These are phyloP conservation scores for Penicillium sp. DNA, from an alignment of 2,329 filamentous ascomycete species.

Conservation along the genomic window DNA sequence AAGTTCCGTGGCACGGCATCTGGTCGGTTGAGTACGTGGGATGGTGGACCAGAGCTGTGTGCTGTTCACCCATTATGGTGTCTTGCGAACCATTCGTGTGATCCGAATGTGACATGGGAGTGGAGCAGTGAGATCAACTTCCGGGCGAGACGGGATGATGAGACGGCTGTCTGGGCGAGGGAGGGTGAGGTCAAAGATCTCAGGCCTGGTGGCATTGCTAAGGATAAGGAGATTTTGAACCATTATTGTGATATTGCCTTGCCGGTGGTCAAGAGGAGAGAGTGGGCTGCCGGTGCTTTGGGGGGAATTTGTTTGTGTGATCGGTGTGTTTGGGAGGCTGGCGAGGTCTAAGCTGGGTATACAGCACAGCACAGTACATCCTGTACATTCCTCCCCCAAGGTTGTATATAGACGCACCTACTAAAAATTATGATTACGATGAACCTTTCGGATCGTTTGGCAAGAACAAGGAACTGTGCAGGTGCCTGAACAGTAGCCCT, in stretches of 20 bases:
- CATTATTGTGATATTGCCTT: slow-evolving; percentile 91
- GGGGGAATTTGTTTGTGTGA: slow-evolving; percentile 87
- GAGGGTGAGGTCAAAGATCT: slow-evolving; percentile 46
- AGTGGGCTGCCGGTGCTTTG: slow-evolving; percentile 85
- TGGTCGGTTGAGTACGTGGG: slow-evolving; percentile 72
- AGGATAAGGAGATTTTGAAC: slow-evolving; percentile 83
- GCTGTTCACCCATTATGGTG: slow-evolving; percentile 97
- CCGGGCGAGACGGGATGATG: slow-evolving; percentile 32
- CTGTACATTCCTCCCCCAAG: no score
- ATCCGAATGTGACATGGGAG: slow-evolving; percentile 93
- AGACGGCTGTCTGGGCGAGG: slow-evolving; percentile 40
- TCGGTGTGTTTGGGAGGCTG: slow-evolving; percentile 74
- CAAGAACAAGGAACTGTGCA: background rate
- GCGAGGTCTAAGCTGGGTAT: slow-evolving; percentile 10
- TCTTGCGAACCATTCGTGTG: slow-evolving; percentile 92
- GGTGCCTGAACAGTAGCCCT: background rate
- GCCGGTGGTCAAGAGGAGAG: slow-evolving; percentile 75
- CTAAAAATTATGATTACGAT: no score
- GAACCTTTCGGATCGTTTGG: background rate
- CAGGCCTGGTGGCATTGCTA: slow-evolving; percentile 60
- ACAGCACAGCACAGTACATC: no score
- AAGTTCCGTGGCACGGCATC: slow-evolving; percentile 94
- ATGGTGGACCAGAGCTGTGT: slow-evolving; percentile 84
- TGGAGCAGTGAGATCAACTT: slow-evolving; percentile 63
- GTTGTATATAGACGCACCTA: no score